A percentile compares a stretch with the other conserved stretches of the same genome.
phyloP scores from a whole-genome alignment of 768 basidiomycete genomes.

The Leccinellum luteum region DNA sequence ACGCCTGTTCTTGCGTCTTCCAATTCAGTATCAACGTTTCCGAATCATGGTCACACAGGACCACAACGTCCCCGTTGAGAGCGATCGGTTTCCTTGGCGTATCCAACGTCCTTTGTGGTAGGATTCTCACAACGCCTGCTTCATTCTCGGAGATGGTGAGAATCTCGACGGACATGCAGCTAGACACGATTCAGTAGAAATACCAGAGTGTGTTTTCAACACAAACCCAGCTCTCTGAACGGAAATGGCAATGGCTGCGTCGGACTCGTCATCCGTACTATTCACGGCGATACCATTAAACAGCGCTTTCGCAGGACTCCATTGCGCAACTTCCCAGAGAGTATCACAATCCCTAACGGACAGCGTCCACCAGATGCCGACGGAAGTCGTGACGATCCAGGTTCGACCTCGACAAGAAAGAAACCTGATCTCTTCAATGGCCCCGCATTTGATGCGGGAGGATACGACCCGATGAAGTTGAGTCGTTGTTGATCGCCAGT shows the following conservation, averaged over 20 bases:
- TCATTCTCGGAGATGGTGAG: conserved; percentile 20
- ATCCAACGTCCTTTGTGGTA: conserved; percentile 33
- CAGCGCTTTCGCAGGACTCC: conserved; percentile 53
- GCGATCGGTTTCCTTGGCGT: conserved; percentile 47
- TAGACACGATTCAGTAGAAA: conserved; percentile 17
- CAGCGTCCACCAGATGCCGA: conserved; percentile 59
- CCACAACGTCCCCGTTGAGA: conserved; percentile 51
- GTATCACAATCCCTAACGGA: conserved; percentile 46
- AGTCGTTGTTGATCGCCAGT: conserved; percentile 41
- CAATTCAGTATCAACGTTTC: conserved; percentile 58
- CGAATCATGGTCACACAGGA: conserved; percentile 49
- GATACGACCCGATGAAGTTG: conserved; percentile 18
- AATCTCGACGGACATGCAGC: conserved; percentile 27
- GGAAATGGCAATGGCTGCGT: conserved; percentile 51
- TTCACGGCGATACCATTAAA: conserved; percentile 55
- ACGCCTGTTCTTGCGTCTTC: conserved; percentile 44
- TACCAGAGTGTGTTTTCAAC: conserved; percentile 1
- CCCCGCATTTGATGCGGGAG: conserved; percentile 34
- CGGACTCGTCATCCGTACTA: conserved; percentile 38
- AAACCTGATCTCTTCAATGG: conserved; percentile 54
- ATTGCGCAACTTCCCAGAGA: conserved; percentile 39
- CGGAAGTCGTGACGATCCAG: conserved; percentile 53
- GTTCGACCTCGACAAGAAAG: conserved; percentile 42
- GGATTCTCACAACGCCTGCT: conserved; percentile 24
- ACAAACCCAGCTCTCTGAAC: conserved; percentile 47